Conservation (phyloP, 1,284 basidiomycete genomes). For the Ganoderma multipileum region DNA sequence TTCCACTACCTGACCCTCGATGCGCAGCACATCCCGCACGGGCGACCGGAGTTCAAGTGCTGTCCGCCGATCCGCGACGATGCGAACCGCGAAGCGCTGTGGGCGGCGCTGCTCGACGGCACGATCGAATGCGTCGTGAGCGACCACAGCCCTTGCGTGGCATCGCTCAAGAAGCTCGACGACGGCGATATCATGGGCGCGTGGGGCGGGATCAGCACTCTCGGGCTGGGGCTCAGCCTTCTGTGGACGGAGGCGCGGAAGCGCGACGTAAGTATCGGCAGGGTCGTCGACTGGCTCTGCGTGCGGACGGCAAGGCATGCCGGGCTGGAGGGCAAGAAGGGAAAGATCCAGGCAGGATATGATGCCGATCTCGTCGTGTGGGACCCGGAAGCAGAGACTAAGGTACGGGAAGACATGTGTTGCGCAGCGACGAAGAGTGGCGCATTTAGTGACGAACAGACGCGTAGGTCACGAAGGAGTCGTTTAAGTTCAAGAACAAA, state of each 20-base stretch:
- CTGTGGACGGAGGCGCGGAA: conserved; percentile 83
- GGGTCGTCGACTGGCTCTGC: conserved; percentile 80
- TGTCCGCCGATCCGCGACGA: conserved; percentile 90
- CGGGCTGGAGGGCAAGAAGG: conserved; percentile 74
- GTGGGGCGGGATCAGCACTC: conserved; percentile 92
- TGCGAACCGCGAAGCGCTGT: conserved; percentile 75
- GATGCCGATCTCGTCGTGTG: conserved; percentile 90
- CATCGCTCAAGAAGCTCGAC: conserved; percentile 82
- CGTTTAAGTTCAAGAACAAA: conserved; percentile 91
- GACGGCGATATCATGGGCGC: conserved; percentile 85
- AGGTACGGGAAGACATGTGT: conserved; percentile 47
- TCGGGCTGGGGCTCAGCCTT: conserved; percentile 87
- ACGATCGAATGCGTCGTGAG: conserved; percentile 91
- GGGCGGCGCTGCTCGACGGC: conserved; percentile 82
- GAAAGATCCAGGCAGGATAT: conserved; percentile 71
- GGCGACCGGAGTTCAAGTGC: conserved; percentile 88
- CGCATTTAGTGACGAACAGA: not conserved
- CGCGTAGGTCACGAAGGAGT: conserved; percentile 71
- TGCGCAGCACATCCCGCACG: conserved; percentile 69
- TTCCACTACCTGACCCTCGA: conserved; percentile 90
- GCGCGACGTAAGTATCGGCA: conserved; percentile 62
- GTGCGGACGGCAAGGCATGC: conserved; percentile 79
- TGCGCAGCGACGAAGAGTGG: not conserved
- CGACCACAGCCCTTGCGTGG: conserved; percentile 91
- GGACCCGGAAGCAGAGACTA: conserved; percentile 72